Conservation (phyloP, 495 filamentous ascomycete species). For the Poronia punctata region DNA sequence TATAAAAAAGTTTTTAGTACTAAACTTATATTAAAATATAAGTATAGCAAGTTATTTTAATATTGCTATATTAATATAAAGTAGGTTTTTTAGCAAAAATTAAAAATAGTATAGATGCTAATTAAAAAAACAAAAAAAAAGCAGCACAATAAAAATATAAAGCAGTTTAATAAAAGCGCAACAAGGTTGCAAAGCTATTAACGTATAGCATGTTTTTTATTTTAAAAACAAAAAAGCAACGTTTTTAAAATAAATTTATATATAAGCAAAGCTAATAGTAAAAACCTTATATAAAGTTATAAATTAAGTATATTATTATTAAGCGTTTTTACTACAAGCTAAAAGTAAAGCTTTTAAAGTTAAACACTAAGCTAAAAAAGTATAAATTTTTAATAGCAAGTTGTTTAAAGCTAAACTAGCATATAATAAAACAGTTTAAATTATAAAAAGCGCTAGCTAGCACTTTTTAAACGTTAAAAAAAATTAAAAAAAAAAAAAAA, state of each 20-base stretch:
- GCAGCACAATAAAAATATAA: not conserved
- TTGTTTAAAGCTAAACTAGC: not conserved
- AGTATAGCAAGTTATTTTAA: not conserved
- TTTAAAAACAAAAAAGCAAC: not conserved
- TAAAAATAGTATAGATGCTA: not conserved
- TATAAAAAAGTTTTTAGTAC: not conserved
- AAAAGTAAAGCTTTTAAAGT: not conserved
- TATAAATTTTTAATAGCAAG: not conserved
- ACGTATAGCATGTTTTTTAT: too few relatives aligned
- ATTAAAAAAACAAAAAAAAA: too few relatives aligned
- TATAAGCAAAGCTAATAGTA: not conserved
- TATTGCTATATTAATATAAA: not conserved
- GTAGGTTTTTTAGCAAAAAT: not conserved
- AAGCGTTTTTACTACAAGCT: not conserved
- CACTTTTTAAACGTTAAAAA: not conserved
- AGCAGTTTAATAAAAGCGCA: not conserved
- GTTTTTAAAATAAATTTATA: not conserved
- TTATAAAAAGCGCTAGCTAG: not conserved
- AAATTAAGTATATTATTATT: not conserved
- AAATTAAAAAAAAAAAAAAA: not conserved
- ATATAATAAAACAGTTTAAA: not conserved
- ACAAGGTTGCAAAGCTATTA: not conserved
- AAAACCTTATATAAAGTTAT: not conserved
- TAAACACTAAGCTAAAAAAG: not conserved
- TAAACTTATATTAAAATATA: slow-evolving; percentile 1